Evolutionary conservation across 2,329 filamentous ascomycete genomes (phyloP).

Genomic region (Fusarium buxicola): DNA sequence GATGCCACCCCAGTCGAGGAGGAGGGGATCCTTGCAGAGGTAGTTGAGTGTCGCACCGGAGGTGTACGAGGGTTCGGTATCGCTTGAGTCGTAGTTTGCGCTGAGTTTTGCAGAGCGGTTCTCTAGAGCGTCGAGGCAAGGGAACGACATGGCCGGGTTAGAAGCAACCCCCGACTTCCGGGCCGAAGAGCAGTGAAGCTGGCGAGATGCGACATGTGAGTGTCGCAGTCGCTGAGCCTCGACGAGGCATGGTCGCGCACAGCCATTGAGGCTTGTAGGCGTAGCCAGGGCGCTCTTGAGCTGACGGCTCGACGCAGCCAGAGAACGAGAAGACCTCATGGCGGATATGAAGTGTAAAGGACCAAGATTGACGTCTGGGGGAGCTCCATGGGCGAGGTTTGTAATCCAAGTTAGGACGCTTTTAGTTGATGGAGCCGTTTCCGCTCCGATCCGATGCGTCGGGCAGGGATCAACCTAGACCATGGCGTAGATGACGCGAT

Average conservation of each 20-base stretch:
- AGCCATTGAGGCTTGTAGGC: slow-evolving; percentile 2
- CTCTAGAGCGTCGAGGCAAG: slow-evolving; percentile 88
- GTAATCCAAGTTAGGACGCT: slow-evolving; percentile 37
- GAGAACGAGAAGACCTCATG: slow-evolving; percentile 42
- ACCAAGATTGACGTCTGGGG: neutral
- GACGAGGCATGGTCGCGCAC: slow-evolving; percentile 10
- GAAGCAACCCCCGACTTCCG: slow-evolving; percentile 61
- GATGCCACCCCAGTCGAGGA: slow-evolving; percentile 96
- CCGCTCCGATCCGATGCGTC: slow-evolving; percentile 38
- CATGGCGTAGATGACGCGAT: slow-evolving; percentile 43
- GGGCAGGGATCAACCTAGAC: slow-evolving; percentile 24
- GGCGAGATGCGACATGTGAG: slow-evolving; percentile 24
- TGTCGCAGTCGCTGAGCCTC: neutral
- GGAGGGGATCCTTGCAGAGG: slow-evolving; percentile 77
- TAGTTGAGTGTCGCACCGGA: slow-evolving; percentile 85
- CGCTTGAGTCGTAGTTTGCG: slow-evolving; percentile 65
- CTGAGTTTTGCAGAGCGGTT: slow-evolving; percentile 79
- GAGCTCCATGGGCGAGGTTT: slow-evolving; percentile 38
- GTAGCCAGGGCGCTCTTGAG: slow-evolving; percentile 20
- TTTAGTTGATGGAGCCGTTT: slow-evolving; percentile 27
- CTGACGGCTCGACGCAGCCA: slow-evolving; percentile 36
- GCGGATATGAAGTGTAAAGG: slow-evolving; percentile 8
- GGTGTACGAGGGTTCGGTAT: slow-evolving; percentile 95
- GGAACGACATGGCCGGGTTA: slow-evolving; percentile 89
- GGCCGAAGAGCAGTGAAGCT: slow-evolving; percentile 37